Conservation (phyloP, 2,329 filamentous ascomycete species). For the Trichoderma sp. region DNA sequence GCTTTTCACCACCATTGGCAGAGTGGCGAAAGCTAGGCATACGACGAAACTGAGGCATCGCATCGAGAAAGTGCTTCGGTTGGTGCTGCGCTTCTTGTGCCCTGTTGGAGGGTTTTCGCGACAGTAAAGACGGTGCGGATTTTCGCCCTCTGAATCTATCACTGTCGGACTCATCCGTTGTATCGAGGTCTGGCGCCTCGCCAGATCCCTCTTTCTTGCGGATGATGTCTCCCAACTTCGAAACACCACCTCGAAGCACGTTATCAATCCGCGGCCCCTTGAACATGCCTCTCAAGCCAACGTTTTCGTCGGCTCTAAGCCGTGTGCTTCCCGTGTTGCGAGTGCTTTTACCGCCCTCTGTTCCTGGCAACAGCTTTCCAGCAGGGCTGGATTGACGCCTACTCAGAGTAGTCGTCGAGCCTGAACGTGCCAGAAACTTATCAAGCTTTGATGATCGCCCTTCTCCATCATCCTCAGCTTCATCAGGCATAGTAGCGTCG, state of each 20-base stretch:
- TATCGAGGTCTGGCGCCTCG: conserved; percentile 38
- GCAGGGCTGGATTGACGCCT: conserved; percentile 22
- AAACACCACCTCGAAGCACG: conserved; percentile 59
- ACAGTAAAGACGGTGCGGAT: conserved; percentile 35
- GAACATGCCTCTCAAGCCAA: conserved; percentile 62
- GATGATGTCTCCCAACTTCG: conserved; percentile 54
- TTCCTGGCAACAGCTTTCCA: conserved; percentile 29
- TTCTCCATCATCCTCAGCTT: conserved; percentile 35
- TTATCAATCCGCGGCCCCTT: conserved; percentile 73
- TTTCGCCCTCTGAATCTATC: conserved; percentile 41
- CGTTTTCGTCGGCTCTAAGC: conserved; percentile 34
- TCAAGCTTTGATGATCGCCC: conserved; percentile 30
- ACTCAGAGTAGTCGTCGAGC: conserved; percentile 24
- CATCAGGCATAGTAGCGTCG: conserved; percentile 35
- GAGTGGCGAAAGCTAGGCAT: conserved; percentile 29
- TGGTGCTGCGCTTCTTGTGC: conserved; percentile 30
- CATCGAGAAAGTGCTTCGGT: conserved; percentile 47
- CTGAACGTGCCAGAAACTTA: conserved; percentile 22
- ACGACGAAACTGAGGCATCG: conserved; percentile 50
- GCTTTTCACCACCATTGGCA: conserved; percentile 21
- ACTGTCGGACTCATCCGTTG: conserved; percentile 49
- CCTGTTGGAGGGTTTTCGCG: conserved; percentile 34
- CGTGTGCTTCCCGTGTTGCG: conserved; percentile 48
- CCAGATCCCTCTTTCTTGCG: conserved; percentile 50
- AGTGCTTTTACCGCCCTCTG: conserved; percentile 27